Base-by-base conservation (phyloP, 2,329 filamentous ascomycete genomes). In the Phoma sp. region DNA sequence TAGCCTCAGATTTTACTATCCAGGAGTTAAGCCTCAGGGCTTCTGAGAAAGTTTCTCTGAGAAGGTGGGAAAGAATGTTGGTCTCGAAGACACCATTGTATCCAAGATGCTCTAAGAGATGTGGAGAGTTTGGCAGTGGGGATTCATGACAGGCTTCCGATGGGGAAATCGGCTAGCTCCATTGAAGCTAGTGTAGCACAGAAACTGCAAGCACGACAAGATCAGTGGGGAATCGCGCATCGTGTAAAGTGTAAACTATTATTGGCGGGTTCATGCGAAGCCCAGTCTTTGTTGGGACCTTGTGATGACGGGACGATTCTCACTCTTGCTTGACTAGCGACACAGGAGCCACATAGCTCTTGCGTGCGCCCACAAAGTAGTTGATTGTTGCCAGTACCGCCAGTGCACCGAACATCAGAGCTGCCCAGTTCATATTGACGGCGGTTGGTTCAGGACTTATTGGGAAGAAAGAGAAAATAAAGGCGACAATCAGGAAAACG, bases 341-440 rank as follows among this genome's bases (percentile, higher is more conserved):
- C 3, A 60, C 54, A 10, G 56, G 60, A 7, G 55, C 56, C 14
- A 61, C 48, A 4, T 61, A 63, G 43, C 48, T 56, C 29, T 54
- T 49, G 7, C 51, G 52, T 23, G 60, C 60, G 47, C 39, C 57
- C 7, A 58, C 36, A 23, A 63, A 59, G 32, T 59, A 63, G 8
- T 61, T 59, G 14, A 36, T 47, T 1, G 56, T 61, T 5, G 60
- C 60, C 10, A 58, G 27, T 18, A 60, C 47, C 7, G 45, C 51
- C 40, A 61, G 42, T 4, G 54, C 55, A 25, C 74, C 72, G 53
- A 78, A 80, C 68, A 82, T 79, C 3, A 69, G 66, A 35, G 71
- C 64, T 33, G 71, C 73, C 77, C 78, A 81, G 50, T 81, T 81
- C 78, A 81, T 81, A 3, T 71, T 76, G 2, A 48, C 52, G 3